Evolutionary conservation across 163 green algal genomes (phyloP), one percentile per base, ranked within the genome.

Genomic region (Chloromonas sp.): DNA sequence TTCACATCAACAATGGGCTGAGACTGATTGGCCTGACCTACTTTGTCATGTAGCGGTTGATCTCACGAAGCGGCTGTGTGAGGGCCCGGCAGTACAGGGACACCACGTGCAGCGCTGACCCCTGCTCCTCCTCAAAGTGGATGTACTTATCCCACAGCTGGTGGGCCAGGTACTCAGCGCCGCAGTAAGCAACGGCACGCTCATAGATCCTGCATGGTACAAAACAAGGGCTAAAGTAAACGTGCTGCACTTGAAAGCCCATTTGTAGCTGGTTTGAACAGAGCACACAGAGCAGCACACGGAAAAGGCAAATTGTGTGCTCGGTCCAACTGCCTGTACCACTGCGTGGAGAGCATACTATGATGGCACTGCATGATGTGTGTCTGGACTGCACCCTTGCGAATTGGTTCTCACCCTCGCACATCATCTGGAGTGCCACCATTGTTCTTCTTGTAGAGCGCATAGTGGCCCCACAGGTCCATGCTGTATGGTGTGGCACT

Each of bases 101-200:
- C 0, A 90, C 90, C 0, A 96, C 88, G 60, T 86, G 61, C 1
- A 78, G 15, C 8, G 85, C 79, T 5, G 60, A 81, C 60, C 84
- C 89, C 14, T 91, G 79, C 66, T 84, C 84, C 70, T 87, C 61
- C 87, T 94, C 93, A 82, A 90, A 95, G 1, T 87, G 71, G 0
- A 97, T 66, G 84, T 93, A 95, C 90, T 95, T 94, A 87, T 97
- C 91, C 95, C 94, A 98, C 74, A 97, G 82, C 5, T 70, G 83
- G 84, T 94, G 89, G 2, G 90, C 85, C n/a, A 91, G 76, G 88
- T 92, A 97, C 88, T 98, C 95, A 2, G 85, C 91, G 15, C 86
- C 90, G 0, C 93, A 88, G 81, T 92, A 93, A 0, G 88, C 87
- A 61, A 96, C 61, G 0, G 84, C 94, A 3, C 89, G 87, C 85